Evolutionary conservation across 345 rosid species (phyloP), one percentile per base, ranked within the genome.

Genomic region (Litchi chinensis): DNA sequence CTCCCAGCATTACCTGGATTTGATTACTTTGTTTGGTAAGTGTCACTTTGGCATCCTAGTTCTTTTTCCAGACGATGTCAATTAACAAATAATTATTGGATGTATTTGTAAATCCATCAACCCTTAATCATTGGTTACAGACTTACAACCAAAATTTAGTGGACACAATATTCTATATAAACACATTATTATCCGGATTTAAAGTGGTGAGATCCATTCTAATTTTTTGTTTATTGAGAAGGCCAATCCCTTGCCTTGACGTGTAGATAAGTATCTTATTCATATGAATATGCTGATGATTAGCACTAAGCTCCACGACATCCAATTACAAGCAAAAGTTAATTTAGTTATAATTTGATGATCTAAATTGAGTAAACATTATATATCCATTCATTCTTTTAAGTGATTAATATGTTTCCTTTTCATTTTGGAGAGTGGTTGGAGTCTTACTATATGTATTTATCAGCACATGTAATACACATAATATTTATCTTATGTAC

Each of bases 11-110:
- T 39, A 22, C 44, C 12, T 65, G 44, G 44, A 69, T 69, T 69
- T 9, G 74, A 69, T 41, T 43, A 5, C 60, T 41, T 77, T 68
- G 74, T 41, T 69, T 16, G 74, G 68, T 77, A 57, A 66, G 50
- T 60, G 80, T 60, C 80, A 59, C 54, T 39, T 26, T 37, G 10
- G 10, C 7, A 4, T 37, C 19, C 76, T 72, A 72, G 3, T 72
- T 52, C 32, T 1, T 73, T 57, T 37, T 52, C 22, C 1, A 16
- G 70, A 66, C 3, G 11, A 66, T 39, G 21, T 66, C 16, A 3
- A 52, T 48, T 70, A 21, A 69, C 22, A 22, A 70, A 46, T 22
- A 22, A 24, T 71, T 48, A 48, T 69, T 69, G n/a, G 9, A 32
- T 41, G 15, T 21, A 32, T 44, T 69, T 69, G 12, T 28, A 11